Evolutionary conservation across 495 filamentous ascomycete species (phyloP).

Genomic region (Elaphomyces granulatus): DNA sequence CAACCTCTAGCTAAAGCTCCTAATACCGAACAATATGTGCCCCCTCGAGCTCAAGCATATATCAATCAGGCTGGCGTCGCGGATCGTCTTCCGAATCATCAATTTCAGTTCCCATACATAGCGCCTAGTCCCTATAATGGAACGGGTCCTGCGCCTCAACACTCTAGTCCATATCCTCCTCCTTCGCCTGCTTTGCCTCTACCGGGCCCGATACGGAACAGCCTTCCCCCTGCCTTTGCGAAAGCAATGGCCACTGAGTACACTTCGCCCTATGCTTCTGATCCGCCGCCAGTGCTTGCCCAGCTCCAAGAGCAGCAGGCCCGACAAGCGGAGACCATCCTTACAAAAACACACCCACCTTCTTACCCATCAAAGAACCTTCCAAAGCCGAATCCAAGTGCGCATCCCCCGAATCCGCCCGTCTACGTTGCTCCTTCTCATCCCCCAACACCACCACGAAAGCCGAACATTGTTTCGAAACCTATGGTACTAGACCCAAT

Average conservation of each 20-base stretch:
- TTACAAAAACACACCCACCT: constrained; percentile 15
- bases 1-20: constrained; percentile 24
- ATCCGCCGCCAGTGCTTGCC: constrained; percentile 21
- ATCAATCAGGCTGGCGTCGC: constrained; percentile 16
- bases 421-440: constrained; percentile 11
- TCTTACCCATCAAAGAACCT: constrained; percentile 11
- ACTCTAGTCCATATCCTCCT: constrained; percentile 6
- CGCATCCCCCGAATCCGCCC: constrained; percentile 7
- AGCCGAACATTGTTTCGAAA: constrained; percentile 4
- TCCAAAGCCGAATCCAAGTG: constrained; percentile 11
- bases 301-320: constrained; percentile 16
- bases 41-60: constrained; percentile 27
- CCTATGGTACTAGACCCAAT: constrained; percentile 13
- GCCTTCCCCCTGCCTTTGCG: constrained; percentile 30
- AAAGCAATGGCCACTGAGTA: constrained; percentile 27
- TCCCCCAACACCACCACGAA: constrained; percentile 9
- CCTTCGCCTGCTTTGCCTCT: constrained; percentile 10
- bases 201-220: constrained; percentile 30
- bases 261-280: constrained; percentile 30
- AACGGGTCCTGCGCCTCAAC: constrained; percentile 6
- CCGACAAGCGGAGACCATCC: constrained; percentile 12
- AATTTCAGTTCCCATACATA: constrained; percentile 33
- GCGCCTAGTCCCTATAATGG: constrained; percentile 19
- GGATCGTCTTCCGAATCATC: constrained; percentile 23
- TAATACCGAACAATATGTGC: constrained; percentile 29